Percentiles rank a stretch among this genome's conserved stretches.
Conservation (phyloP, 2,329 filamentous ascomycete species). For the Reticulascus tulasneorum region DNA sequence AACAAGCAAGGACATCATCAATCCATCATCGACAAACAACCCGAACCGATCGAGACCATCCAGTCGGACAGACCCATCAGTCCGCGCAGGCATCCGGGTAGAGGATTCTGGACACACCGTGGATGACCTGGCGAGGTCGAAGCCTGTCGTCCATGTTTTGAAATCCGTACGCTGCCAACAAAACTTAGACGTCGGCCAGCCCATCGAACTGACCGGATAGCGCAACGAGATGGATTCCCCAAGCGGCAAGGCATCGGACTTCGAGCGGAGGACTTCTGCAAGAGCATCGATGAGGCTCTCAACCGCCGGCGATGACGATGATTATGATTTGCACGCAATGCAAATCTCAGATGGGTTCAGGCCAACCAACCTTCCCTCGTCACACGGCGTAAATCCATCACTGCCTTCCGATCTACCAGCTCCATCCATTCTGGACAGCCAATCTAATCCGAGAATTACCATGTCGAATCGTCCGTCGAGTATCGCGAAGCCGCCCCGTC, state of each 20-base stretch:
- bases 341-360: conserved; percentile 51
- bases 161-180: conserved; percentile 4
- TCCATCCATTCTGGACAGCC: conserved; percentile 14
- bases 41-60: too few species aligned
- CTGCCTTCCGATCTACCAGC: conserved; percentile 11
- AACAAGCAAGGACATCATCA: too few species aligned
- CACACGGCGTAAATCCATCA: conserved; percentile 19
- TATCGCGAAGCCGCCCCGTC: conserved; percentile 48
- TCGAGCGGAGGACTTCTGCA: conserved; percentile 39
- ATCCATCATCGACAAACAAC: too few species aligned
- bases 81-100: too few species aligned
- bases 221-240: conserved; percentile 34
- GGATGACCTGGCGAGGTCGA: too few species aligned
- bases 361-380: conserved; percentile 25
- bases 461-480: conserved; percentile 45
- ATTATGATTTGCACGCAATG: conserved; percentile 46
- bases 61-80: too few species aligned
- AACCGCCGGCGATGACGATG: conserved; percentile 37
- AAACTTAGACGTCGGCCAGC: conserved; percentile 2
- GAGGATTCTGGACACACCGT: too few species aligned
- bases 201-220: neutral
- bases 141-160: conserved; percentile 11
- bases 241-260: conserved; percentile 31
- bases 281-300: conserved; percentile 38
- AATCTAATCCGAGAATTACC: conserved; percentile 16